phyloP scores from a whole-genome alignment of 257 asterid genomes.

The Sherardia arvensis region DNA sequence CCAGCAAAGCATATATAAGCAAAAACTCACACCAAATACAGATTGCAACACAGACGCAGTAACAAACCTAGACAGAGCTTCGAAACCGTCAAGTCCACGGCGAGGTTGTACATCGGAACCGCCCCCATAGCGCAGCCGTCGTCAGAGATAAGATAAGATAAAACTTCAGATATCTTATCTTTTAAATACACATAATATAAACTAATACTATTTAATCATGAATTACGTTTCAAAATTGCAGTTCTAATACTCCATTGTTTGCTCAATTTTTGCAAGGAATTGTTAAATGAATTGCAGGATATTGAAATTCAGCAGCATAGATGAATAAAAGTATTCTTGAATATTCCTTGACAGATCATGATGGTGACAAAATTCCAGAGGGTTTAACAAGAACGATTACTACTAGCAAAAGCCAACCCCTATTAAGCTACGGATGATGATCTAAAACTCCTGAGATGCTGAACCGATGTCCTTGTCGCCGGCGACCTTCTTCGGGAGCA shows the following conservation, averaged over 20 bases:
- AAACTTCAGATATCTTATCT: too few species aligned
- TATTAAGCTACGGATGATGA: neutral
- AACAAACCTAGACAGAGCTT: conserved; percentile 78
- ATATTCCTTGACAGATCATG: neutral
- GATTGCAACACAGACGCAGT: neutral
- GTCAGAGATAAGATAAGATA: neutral
- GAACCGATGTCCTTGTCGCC: neutral
- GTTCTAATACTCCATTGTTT: too few species aligned
- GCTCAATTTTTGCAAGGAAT: neutral
- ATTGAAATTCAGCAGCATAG: neutral
- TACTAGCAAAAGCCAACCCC: neutral
- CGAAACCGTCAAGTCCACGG: conserved; percentile 57
- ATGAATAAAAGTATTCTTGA: too few species aligned
- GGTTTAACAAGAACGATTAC: neutral
- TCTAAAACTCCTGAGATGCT: neutral
- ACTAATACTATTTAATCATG: too few species aligned
- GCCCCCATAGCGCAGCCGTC: conserved; percentile 40
- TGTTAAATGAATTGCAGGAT: neutral
- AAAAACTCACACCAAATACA: neutral
- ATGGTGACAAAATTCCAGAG: neutral
- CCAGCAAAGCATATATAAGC: neutral
- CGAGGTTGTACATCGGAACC: conserved; percentile 56
- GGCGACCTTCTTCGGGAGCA: neutral
- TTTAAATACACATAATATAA: neutral
- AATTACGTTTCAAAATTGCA: too few species aligned